A percentile compares a stretch with the other conserved stretches of the same genome.
phyloP scores from a whole-genome alignment of 164 flowering plant species.

The Tetrastigma voinierianum region DNA sequence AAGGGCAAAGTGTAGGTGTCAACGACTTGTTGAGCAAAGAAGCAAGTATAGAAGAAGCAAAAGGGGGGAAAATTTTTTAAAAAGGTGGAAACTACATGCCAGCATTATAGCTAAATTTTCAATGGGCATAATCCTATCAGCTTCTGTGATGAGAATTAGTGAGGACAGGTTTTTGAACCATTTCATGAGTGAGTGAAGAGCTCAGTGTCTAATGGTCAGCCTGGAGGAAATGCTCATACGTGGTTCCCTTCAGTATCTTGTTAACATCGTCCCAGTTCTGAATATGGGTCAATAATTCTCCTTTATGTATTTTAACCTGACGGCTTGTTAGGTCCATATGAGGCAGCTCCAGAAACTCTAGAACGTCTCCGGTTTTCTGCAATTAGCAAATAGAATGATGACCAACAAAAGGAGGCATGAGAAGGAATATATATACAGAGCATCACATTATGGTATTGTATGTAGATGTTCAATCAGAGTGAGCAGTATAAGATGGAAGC shows the following conservation, averaged over 20 bases:
- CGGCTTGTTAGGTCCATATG: conserved; percentile 51
- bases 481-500: too few relatives aligned
- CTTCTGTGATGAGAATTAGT: conserved; percentile 9
- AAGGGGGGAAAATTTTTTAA: not conserved
- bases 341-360: conserved; percentile 62
- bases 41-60: conserved; percentile 1
- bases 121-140: not conserved
- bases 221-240: conserved; percentile 48
- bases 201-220: conserved; percentile 32
- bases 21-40: too few relatives aligned
- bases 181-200: conserved; percentile 6
- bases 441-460: too few relatives aligned
- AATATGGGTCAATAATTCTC: conserved; percentile 47
- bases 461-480: too few relatives aligned
- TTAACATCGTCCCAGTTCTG: conserved; percentile 73
- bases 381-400: not conserved
- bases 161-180: conserved; percentile 10
- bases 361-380: conserved; percentile 63
- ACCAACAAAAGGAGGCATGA: not conserved
- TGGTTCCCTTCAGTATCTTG: conserved; percentile 58
- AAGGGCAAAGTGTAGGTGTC: too few relatives aligned
- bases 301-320: conserved; percentile 81
- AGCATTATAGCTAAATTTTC: too few relatives aligned
- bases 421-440: not conserved
- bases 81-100: too few relatives aligned